Percentiles rank a stretch among this genome's conserved stretches.
Evolutionary conservation across 2,329 filamentous ascomycete species (phyloP).

Genomic region (Exophiala dermatitidis): DNA sequence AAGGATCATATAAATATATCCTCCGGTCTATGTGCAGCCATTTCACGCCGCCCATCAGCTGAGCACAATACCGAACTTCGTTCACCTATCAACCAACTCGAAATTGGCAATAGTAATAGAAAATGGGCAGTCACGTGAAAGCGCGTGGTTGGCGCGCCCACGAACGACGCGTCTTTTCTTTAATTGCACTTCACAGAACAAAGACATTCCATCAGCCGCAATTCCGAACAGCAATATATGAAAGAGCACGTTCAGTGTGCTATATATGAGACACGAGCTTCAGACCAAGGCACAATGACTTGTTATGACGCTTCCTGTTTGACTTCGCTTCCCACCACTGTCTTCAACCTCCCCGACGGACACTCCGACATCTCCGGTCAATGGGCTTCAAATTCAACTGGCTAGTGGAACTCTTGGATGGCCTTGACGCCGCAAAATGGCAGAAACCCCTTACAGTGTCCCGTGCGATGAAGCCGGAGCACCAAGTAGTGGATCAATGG

Average conservation of each 20-base stretch:
- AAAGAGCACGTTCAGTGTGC: no score
- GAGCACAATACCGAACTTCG: no score
- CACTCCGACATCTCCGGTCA: neutral
- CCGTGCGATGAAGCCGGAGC: constrained; percentile 31
- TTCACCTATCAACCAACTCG: no score
- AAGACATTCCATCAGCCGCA: no score
- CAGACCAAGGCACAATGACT: neutral
- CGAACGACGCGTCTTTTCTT: neutral
- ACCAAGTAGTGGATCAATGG: constrained; percentile 56
- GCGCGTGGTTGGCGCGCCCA: neutral
- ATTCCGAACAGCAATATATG: no score
- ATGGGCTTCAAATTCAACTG: constrained; percentile 54
- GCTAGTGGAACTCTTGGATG: constrained; percentile 67
- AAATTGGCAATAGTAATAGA: no score
- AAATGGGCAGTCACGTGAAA: neutral
- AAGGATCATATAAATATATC: no score
- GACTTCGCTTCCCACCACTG: neutral
- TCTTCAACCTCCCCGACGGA: neutral
- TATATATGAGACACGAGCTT: no score
- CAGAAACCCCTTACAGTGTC: constrained; percentile 32
- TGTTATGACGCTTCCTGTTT: neutral
- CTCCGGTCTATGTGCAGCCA: no score
- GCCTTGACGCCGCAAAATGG: constrained; percentile 49
- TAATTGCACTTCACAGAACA: neutral
- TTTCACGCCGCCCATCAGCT: no score